phyloP scores from a whole-genome alignment of 2,329 filamentous ascomycete species.

The Zelopaecilomyces penicillatus region DNA sequence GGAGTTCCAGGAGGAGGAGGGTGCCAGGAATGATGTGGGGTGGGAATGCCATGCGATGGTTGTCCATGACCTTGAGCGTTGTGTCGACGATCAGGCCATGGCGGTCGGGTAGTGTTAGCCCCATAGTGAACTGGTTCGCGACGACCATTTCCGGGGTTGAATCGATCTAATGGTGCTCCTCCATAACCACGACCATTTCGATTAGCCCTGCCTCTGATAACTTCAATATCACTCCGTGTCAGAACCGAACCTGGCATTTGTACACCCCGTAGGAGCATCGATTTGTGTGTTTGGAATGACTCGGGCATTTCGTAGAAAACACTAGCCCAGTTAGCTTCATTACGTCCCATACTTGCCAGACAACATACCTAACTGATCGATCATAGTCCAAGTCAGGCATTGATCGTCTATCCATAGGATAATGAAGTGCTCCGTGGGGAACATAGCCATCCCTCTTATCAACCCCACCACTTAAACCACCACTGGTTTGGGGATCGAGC shows the following conservation, averaged over 20 bases:
- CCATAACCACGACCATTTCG: conserved; percentile 31
- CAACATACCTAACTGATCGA: conserved; percentile 67
- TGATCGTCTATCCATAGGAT: conserved; percentile 62
- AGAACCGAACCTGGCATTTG: conserved; percentile 64
- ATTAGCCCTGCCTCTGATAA: conserved; percentile 56
- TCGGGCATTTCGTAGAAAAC: conserved; percentile 80
- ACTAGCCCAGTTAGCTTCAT: conserved; percentile 37
- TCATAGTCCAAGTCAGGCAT: conserved; percentile 79
- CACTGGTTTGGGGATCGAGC: conserved; percentile 66
- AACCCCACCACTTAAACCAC: conserved; percentile 71
- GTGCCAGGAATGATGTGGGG: conserved; percentile 12
- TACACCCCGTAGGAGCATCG: conserved; percentile 82
- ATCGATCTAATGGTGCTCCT: conserved; percentile 17
- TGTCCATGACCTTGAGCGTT: conserved; percentile 13
- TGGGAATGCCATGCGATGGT: conserved; percentile 13
- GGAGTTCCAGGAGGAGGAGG: conserved; percentile 25
- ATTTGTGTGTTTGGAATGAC: conserved; percentile 71
- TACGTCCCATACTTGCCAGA: neutral
- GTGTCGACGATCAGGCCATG: conserved; percentile 8
- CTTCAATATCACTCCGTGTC: conserved; percentile 66
- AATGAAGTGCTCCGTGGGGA: conserved; percentile 72
- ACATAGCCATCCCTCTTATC: conserved; percentile 78
- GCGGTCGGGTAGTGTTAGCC: conserved; percentile 7
- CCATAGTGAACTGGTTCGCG: conserved; percentile 22
- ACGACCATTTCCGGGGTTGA: conserved; percentile 9